phyloP scores from a whole-genome alignment of 129 eudicot species.

The Flaveria ramosissima region DNA sequence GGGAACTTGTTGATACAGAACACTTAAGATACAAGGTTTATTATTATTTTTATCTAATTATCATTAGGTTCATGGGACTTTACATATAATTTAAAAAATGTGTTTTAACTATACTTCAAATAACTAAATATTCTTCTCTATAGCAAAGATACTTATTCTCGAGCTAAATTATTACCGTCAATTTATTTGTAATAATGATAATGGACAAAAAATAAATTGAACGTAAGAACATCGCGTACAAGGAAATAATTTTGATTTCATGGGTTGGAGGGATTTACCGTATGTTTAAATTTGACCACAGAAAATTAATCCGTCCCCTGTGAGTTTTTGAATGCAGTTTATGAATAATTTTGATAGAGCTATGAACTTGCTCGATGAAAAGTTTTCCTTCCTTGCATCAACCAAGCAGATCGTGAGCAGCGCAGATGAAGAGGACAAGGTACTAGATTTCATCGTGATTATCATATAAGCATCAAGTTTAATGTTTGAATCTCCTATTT shows the following conservation, averaged over 20 bases:
- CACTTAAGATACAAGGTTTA: conserved; percentile 93
- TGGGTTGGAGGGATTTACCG: neutral
- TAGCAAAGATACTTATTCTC: neutral
- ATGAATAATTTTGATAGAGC: conserved; percentile 84
- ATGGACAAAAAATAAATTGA: neutral
- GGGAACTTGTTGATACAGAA: conserved; percentile 89
- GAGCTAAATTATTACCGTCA: neutral
- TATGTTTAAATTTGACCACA: neutral
- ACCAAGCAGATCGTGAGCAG: conserved; percentile 87
- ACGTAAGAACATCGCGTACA: neutral
- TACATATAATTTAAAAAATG: neutral
- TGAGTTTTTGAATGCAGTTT: conserved; percentile 60
- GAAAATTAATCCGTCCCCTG: neutral
- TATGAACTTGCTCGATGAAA: conserved; percentile 87
- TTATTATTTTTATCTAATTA: neutral
- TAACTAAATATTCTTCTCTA: neutral
- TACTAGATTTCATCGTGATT: conserved; percentile 21
- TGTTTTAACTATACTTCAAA: neutral
- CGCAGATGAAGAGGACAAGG: conserved; percentile 76
- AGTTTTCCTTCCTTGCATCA: conserved; percentile 76
- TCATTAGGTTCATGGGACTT: neutral
- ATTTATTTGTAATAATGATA: neutral
- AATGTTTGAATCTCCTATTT: neutral
- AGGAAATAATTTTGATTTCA: neutral
- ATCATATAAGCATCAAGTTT: neutral